Base-by-base conservation (phyloP, 768 basidiomycete species). In the Russula virescens region DNA sequence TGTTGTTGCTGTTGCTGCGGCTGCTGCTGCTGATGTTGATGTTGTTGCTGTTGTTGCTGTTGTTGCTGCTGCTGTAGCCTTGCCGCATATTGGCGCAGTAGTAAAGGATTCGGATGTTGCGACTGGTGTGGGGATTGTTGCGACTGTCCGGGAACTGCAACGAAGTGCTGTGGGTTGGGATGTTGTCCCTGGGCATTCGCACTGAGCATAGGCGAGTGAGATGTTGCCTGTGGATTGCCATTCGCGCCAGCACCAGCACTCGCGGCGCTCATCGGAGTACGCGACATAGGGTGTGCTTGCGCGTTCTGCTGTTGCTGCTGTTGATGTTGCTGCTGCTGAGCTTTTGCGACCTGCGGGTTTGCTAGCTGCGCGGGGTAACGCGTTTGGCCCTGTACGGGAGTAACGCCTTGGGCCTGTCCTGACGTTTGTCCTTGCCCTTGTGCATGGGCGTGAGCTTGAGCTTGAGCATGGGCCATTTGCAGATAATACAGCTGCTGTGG, bases 21-120 rank as follows among this genome's bases (percentile, higher is more conserved):
- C 43, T 59, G 61, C 5, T 69, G 68, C 10, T 60, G 61, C 13
- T 54, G 65, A 21, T 64, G 66, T 25, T 61, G 65, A 8, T 55
- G 65, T 2, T 65, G 66, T 47, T 71, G 70, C 38, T 71, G 68
- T 51, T 63, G 71, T 18, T 46, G 65, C 38, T 59, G 61, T 7
- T 69, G 68, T 10, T 63, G 48, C 28, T 50, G 48, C 8, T 58
- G 61, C 51, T 26, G 55, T 35, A 50, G 31, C 7, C 21, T 54
- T 21, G 34, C 54, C 38, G 55, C 47, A 7, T 60, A 59, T 48
- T 49, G 47, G 49, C 49, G 48, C 19, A 31, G 31, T n/a, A 48
- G 7, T 50, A 40, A 52, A 61, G 31, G n/a, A n/a, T 58, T 63
- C 25, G 57, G 65, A 10, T 55, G 54, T 19, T 59, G 68, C 40